Evolutionary conservation across 768 basidiomycete genomes (phyloP).

Genomic region (Suillus tomentosus): DNA sequence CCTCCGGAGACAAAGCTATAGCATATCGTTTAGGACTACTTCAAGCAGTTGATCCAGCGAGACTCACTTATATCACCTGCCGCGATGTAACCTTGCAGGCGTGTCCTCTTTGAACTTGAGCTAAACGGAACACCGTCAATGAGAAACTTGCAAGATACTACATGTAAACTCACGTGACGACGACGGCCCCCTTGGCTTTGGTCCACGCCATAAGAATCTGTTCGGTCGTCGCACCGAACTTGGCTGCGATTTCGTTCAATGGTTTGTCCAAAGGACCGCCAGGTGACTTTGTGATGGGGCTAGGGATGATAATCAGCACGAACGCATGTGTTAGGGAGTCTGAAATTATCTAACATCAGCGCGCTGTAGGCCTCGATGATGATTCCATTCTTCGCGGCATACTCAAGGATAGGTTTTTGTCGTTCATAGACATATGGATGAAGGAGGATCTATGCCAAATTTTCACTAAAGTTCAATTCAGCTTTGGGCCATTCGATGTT

Average conservation of each 20-base stretch:
- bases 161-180: conserved; percentile 52
- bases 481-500: conserved; percentile 4
- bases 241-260: conserved; percentile 49
- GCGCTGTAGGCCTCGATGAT: conserved; percentile 71
- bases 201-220: conserved; percentile 4
- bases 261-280: conserved; percentile 69
- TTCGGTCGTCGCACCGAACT: not conserved
- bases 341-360: not conserved
- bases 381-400: conserved; percentile 56
- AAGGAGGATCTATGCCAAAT: conserved; percentile 54
- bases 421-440: conserved; percentile 69
- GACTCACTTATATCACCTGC: conserved; percentile 64
- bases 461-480: not conserved
- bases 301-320: not conserved
- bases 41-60: not conserved
- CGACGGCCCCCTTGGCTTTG: conserved; percentile 66
- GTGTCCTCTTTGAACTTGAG: conserved; percentile 63
- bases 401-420: conserved; percentile 60
- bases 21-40: conserved; percentile 3
- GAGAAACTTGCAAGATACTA: not conserved
- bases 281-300: conserved; percentile 52
- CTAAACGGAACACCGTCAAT: conserved; percentile 32
- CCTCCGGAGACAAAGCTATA: conserved; percentile 41
- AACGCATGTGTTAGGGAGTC: conserved; percentile 43
- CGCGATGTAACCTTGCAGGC: conserved; percentile 67